Evolutionary conservation across 257 asterid genomes (phyloP).

Genomic region (Nicotiana obtusifolia): DNA sequence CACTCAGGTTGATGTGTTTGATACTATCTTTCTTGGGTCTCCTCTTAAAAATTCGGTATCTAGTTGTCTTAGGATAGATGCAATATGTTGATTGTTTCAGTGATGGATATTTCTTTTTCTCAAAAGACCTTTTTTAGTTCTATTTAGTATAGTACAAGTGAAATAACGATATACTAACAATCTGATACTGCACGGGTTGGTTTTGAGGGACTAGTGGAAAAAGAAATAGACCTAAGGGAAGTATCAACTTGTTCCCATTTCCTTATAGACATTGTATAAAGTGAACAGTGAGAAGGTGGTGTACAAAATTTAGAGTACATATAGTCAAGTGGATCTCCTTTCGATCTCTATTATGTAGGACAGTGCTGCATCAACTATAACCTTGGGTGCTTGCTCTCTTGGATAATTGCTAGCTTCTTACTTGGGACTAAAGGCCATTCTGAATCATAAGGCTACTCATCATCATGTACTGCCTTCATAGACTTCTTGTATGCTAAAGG

Average conservation of each 20-base stretch:
- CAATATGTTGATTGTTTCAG: background rate
- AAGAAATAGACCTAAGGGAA: background rate
- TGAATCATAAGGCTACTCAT: conserved; percentile 1
- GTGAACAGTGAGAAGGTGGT: background rate
- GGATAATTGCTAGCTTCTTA: background rate
- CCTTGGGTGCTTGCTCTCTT: background rate
- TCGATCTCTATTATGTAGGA: background rate
- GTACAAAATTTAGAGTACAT: background rate
- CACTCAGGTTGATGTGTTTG: conserved; percentile 51
- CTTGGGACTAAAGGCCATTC: background rate
- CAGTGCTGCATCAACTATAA: background rate
- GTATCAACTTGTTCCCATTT: no score
- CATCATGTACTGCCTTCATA: background rate
- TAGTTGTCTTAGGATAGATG: background rate
- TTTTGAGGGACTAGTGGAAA: background rate
- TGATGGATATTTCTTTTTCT: background rate
- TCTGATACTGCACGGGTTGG: background rate
- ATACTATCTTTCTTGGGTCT: background rate
- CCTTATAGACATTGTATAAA: background rate
- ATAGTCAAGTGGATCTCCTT: background rate
- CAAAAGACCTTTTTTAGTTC: background rate
- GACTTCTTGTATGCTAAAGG: background rate
- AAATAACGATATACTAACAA: background rate
- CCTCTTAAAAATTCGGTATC: background rate
- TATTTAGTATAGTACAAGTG: background rate